Base-by-base conservation (phyloP, 306 rosid species). In the Quercus engelmannii region DNA sequence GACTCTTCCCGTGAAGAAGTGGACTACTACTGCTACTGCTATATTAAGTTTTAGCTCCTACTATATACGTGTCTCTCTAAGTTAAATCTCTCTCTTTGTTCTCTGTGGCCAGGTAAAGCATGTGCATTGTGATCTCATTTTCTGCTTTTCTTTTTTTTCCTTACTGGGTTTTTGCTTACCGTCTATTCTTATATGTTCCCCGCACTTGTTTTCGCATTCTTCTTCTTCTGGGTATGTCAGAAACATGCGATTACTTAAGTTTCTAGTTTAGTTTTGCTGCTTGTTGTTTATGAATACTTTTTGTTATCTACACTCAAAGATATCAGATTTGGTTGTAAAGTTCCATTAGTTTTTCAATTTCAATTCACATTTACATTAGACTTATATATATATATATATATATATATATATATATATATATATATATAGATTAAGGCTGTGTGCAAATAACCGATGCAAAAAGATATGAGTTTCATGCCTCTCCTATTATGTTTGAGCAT, bases 321-420 rank as follows among this genome's bases (percentile, higher is more conserved):
- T 56, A 51, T 61, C 21, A 75, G 80, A 73, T 82, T 73, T 76
- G 30, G 65, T 55, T 72, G 33, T 75, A 9, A 41, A 56, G 13
- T 69, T 77, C 5, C 13, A 46, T 43, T 68, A 25, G 75, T 69
- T 41, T 41, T 41, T 41, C 11, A 41, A 41, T 41, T 2, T 41
- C 11, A 41, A 41, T 41, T 41, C 3, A 41, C 46, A 41, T 41
- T 41, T 0, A 8, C 46, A 8, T 41, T 8, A 41, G 11, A 41
- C 46, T 7, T 41, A 41, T 41, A 41, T 41, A 41, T 41, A 41
- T 41, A 41, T 41, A 41, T 41, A 41, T n/a, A n/a, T n/a, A n/a
- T n/a, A n/a, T n/a, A n/a, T n/a, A n/a, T n/a, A n/a, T n/a, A n/a
- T n/a, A n/a, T n/a, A n/a, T 41, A 41, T 41, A 41, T 41, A 41